phyloP scores from a whole-genome alignment of 2,329 filamentous ascomycete genomes.

The Trichoderma sp. region DNA sequence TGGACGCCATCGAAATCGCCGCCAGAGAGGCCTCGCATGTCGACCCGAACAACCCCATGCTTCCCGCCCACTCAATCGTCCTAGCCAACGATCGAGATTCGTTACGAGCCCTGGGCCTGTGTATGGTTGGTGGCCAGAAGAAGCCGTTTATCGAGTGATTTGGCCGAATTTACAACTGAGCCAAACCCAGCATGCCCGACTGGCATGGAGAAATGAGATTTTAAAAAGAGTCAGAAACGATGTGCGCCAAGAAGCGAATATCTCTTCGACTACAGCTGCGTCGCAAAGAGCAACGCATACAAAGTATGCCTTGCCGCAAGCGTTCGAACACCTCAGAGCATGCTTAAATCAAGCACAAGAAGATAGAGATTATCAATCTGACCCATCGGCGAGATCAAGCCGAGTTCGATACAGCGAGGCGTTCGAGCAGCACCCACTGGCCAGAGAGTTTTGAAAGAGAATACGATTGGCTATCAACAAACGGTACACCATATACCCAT shows the following conservation, averaged over 20 bases:
- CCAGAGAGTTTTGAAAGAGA: not conserved
- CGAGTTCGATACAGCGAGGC: not conserved
- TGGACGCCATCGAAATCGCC: conserved; percentile 96
- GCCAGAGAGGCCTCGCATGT: conserved; percentile 89
- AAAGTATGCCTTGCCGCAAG: not conserved
- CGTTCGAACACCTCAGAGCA: not conserved
- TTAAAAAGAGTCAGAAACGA: not conserved
- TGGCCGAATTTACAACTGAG: not conserved
- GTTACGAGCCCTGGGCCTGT: conserved; percentile 62
- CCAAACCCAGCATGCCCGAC: not conserved
- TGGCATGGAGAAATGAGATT: not conserved
- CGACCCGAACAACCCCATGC: conserved; percentile 84
- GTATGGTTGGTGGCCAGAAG: conserved; percentile 63
- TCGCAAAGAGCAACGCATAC: not conserved
- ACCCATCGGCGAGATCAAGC: conserved; percentile 2
- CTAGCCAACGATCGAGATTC: conserved; percentile 71
- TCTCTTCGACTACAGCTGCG: not conserved
- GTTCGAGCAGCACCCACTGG: not conserved
- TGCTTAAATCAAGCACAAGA: not conserved
- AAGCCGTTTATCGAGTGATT: conserved; percentile 64
- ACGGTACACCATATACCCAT: conserved; percentile 21
- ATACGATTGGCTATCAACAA: conserved; percentile 3
- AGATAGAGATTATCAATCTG: not conserved
- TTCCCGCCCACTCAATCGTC: conserved; percentile 84
- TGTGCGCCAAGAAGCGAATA: not conserved